These are phyloP conservation scores for Psilocybe cyanescens DNA, from an alignment of 768 basidiomycete species.

Conservation along the genomic window DNA sequence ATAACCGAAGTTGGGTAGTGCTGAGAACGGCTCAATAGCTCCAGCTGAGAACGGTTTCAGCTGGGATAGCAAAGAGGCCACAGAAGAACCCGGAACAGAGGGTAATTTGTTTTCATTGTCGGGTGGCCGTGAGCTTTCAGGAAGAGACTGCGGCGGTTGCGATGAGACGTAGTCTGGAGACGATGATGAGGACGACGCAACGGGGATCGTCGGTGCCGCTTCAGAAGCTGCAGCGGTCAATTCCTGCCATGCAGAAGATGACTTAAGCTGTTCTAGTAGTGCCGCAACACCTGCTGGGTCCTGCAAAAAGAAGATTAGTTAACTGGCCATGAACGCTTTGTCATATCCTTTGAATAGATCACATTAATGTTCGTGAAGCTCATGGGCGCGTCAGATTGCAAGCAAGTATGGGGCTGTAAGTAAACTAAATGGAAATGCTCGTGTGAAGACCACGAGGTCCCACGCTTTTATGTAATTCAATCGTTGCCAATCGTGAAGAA, in stretches of 20 bases:
- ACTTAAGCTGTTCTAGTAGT: constrained; percentile 68
- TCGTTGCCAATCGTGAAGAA: too few relatives aligned
- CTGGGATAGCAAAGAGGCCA: constrained; percentile 68
- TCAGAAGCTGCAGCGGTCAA: constrained; percentile 15
- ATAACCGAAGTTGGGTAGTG: background rate
- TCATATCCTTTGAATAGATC: constrained; percentile 14
- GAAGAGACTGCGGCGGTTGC: background rate
- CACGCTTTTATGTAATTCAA: background rate
- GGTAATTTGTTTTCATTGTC: background rate
- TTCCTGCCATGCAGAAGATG: constrained; percentile 74
- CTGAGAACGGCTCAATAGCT: constrained; percentile 1
- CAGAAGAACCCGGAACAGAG: constrained; percentile 35
- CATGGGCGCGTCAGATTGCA: constrained; percentile 5
- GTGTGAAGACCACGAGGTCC: background rate
- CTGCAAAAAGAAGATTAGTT: constrained; percentile 35
- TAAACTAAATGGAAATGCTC: background rate
- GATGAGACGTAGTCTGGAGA: background rate
- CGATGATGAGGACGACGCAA: background rate
- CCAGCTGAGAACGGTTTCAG: constrained; percentile 42
- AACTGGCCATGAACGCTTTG: constrained; percentile 2
- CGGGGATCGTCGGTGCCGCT: background rate
- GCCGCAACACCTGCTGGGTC: constrained; percentile 70
- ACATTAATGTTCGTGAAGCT: constrained; percentile 62
- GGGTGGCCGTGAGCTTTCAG: background rate
- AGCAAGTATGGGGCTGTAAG: background rate